Evolutionary conservation across 352 stramenopile genomes (phyloP).

Genomic region (Pythium aphanidermatum): DNA sequence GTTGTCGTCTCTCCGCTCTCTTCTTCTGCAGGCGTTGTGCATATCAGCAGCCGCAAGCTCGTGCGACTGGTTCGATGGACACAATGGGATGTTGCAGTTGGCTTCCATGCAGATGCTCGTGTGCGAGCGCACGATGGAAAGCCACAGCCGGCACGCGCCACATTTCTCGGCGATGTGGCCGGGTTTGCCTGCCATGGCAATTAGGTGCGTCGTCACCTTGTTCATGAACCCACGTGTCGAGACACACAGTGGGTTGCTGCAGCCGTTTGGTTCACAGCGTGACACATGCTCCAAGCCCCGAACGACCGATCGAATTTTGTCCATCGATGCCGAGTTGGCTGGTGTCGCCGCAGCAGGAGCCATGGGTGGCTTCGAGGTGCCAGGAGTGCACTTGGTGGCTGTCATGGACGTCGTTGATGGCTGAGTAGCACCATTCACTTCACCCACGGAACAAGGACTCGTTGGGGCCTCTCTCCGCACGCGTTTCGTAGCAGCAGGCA

Average conservation of each 20-base stretch:
- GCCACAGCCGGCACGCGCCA: constrained; percentile 19
- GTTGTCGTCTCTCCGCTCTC: constrained; percentile 19
- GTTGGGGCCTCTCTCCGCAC: constrained; percentile 10
- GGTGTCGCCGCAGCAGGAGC: constrained; percentile 1
- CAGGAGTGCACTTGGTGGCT: background rate
- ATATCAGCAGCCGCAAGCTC: background rate
- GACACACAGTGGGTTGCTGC: constrained; percentile 21
- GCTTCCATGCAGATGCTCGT: constrained; percentile 22
- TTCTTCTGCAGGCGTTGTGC: constrained; percentile 3
- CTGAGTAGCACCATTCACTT: background rate
- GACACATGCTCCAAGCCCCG: constrained; percentile 22
- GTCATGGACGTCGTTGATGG: background rate
- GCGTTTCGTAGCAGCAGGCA: constrained; percentile 12
- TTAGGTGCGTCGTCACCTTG: constrained; percentile 22
- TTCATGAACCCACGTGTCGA: constrained; percentile 21
- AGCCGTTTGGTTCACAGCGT: constrained; percentile 14
- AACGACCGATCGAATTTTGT: constrained; percentile 24
- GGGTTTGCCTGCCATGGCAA: constrained; percentile 15
- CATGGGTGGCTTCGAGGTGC: background rate
- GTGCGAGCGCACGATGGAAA: constrained; percentile 18
- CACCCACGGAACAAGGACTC: constrained; percentile 14
- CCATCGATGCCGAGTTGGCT: constrained; percentile 7
- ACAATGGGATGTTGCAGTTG: constrained; percentile 17
- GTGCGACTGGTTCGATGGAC: constrained; percentile 6
- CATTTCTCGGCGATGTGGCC: constrained; percentile 16